Evolutionary conservation across 352 stramenopile genomes (phyloP), one percentile per base, ranked within the genome.

Genomic region (Peronospora farinosa): DNA sequence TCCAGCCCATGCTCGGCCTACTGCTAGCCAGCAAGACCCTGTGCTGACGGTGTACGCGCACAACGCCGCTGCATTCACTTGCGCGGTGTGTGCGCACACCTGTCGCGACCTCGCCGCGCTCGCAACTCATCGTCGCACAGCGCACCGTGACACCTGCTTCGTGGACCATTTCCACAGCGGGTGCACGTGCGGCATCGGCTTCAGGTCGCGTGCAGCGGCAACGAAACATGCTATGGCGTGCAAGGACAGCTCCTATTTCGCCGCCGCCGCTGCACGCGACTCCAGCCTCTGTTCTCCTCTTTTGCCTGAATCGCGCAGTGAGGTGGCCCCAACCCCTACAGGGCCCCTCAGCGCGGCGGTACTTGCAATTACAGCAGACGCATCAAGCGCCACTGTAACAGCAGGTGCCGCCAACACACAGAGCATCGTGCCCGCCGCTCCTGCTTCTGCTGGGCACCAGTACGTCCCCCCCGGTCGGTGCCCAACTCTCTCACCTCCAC

Each of bases 21-120:
- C 21, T 4, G 4, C 21, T 23, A 4, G 21, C 21, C 35, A 19
- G 9, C 27, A 16, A 16, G 38, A 42, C 10, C 30, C 47, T 7
- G 38, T 47, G 38, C 30, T 42, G 2, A 27, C 47, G 21, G 47
- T 55, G 47, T 55, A 48, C 47, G 47, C 47, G 5, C 47, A 55
- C 39, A 47, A 55, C 47, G 47, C 38, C 17, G 5, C 47, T 5
- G 27, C 39, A 32, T 55, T 55, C 19, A 7, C 1, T 9, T 55
- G 39, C 47, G 39, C 37, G 39, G 32, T 47, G 47, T 55, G 47
- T 15, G 9, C n/a, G n/a, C n/a, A n/a, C n/a, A n/a, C n/a, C n/a
- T n/a, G n/a, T n/a, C n/a, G n/a, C n/a, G n/a, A n/a, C n/a, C n/a
- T n/a, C 10, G 41, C 17, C 41, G 2, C 6, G 16, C 16, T 43